A percentile compares a stretch with the other conserved stretches of the same genome.
Evolutionary conservation across 2,329 filamentous ascomycete species (phyloP).

Genomic region (Teratosphaeria viscida): DNA sequence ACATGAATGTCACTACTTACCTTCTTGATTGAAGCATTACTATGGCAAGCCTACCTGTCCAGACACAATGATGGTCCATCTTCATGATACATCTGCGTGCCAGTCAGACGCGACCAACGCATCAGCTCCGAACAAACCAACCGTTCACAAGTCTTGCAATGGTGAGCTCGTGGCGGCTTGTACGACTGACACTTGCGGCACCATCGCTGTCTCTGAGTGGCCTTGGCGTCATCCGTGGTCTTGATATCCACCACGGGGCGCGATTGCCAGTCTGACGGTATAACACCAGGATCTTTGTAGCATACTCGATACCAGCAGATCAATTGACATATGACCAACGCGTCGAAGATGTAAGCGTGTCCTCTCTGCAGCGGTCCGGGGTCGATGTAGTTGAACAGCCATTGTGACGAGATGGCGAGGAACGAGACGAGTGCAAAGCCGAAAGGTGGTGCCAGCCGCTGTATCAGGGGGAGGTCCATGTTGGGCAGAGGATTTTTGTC

Average conservation of each 20-base stretch:
- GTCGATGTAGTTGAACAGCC: slow-evolving; percentile 51
- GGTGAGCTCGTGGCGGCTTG: slow-evolving; percentile 70
- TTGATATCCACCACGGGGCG: slow-evolving; percentile 3
- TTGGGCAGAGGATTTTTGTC: not conserved
- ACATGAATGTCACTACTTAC: slow-evolving; percentile 21
- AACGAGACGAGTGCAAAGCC: slow-evolving; percentile 58
- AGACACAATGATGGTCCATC: slow-evolving; percentile 57
- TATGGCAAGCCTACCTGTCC: slow-evolving; percentile 45
- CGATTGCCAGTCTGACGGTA: slow-evolving; percentile 37
- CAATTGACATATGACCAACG: slow-evolving; percentile 53
- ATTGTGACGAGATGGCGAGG: slow-evolving; percentile 62
- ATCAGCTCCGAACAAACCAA: slow-evolving; percentile 17
- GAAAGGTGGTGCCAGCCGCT: slow-evolving; percentile 53
- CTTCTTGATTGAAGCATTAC: not conserved
- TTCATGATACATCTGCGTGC: slow-evolving; percentile 20
- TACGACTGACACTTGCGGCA: slow-evolving; percentile 65
- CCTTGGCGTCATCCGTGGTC: slow-evolving; percentile 7
- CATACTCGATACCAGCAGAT: slow-evolving; percentile 59
- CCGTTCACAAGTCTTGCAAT: slow-evolving; percentile 67
- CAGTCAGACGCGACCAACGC: not conserved
- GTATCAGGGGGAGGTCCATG: slow-evolving; percentile 14
- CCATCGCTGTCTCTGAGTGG: slow-evolving; percentile 42
- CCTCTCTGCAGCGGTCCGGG: slow-evolving; percentile 47
- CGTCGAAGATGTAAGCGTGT: slow-evolving; percentile 57
- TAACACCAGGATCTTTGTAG: slow-evolving; percentile 46